phyloP scores from a whole-genome alignment of 2,329 filamentous ascomycete genomes.

The Cadophora malorum region DNA sequence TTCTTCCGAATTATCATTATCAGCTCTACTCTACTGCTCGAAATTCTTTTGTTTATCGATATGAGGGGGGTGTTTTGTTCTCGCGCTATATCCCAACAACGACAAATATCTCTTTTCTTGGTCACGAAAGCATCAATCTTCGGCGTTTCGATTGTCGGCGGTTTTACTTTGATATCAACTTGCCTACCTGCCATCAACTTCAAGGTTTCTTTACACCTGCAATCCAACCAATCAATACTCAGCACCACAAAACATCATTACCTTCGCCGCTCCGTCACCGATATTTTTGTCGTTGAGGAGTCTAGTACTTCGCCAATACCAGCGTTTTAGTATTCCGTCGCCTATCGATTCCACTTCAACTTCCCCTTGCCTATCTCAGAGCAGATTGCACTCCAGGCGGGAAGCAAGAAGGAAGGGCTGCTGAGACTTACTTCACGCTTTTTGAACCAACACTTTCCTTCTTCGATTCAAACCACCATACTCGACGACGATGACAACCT shows the following conservation, averaged over 20 bases:
- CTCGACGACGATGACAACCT: conserved; percentile 1
- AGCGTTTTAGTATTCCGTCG: conserved; percentile 9
- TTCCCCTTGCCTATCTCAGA: background rate
- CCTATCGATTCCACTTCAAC: background rate
- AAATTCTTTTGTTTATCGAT: background rate
- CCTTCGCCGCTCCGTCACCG: conserved; percentile 6
- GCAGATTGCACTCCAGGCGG: background rate
- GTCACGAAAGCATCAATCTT: conserved; percentile 20
- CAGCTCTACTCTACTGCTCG: background rate
- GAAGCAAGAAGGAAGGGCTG: background rate
- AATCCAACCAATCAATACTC: background rate
- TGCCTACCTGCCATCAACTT: background rate
- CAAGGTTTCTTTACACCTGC: conserved; percentile 9
- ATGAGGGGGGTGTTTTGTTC: background rate
- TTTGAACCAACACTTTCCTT: conserved; percentile 6
- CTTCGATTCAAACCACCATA: background rate
- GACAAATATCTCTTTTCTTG: conserved; percentile 1
- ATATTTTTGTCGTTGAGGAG: conserved; percentile 7
- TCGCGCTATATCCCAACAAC: conserved; percentile 18
- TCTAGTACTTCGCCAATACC: conserved; percentile 19
- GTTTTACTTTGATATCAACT: background rate
- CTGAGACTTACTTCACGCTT: background rate
- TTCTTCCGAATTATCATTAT: background rate
- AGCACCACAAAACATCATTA: background rate
- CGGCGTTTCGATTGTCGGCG: conserved; percentile 16